Conservation (phyloP, 768 basidiomycete genomes). For the Pleurotus citrinopileatus region DNA sequence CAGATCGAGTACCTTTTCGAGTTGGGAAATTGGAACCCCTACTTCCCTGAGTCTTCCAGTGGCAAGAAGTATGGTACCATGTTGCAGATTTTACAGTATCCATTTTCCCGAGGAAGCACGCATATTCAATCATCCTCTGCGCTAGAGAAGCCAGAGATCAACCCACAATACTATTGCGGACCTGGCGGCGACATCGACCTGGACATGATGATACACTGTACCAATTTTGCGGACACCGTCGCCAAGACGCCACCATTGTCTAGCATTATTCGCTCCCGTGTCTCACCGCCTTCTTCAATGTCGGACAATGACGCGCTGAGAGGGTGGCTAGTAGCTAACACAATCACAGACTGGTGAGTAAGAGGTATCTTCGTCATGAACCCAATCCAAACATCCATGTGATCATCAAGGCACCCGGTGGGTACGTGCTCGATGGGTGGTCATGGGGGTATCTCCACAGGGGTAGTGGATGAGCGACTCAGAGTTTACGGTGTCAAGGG, state of each 20-base stretch:
- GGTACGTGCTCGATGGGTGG: constrained; percentile 31
- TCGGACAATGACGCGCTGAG: neutral
- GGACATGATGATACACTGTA: neutral
- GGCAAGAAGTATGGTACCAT: neutral
- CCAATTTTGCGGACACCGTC: neutral
- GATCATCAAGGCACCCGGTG: constrained; percentile 24
- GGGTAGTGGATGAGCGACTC: constrained; percentile 39
- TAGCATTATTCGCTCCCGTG: neutral
- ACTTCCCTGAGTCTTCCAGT: neutral
- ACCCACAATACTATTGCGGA: neutral
- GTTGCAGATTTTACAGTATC: neutral
- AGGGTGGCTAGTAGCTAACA: neutral
- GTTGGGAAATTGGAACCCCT: neutral
- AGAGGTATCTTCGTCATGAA: neutral
- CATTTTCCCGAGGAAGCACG: neutral
- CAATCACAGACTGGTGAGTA: neutral
- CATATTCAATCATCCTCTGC: neutral
- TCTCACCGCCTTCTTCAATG: neutral
- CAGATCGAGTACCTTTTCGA: neutral
- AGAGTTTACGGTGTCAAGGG: constrained; percentile 41
- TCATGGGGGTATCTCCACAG: constrained; percentile 9
- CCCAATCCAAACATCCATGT: too few relatives aligned
- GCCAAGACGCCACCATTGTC: neutral
- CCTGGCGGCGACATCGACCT: neutral
- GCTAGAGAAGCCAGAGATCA: neutral